These are phyloP conservation scores for Sphagnum fallax DNA, from an alignment of 228 moss, liverwort and hornwort genomes.

Conservation along the genomic window DNA sequence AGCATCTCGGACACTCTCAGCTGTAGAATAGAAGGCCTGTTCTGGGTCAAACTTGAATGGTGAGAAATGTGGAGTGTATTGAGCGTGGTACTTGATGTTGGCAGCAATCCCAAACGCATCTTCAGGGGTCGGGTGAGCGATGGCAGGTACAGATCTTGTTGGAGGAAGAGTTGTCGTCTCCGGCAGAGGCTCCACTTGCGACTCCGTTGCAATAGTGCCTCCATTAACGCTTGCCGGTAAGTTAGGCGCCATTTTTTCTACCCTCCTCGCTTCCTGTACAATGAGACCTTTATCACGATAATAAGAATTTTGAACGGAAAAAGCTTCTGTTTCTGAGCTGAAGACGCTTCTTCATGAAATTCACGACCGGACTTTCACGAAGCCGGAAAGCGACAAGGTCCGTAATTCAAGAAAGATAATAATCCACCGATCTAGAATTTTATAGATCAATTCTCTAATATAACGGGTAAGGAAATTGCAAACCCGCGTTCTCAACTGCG, in stretches of 20 bases:
- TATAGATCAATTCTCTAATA: no score
- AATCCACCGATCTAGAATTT: no score
- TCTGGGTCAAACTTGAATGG: conserved; percentile 42
- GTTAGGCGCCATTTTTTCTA: not conserved
- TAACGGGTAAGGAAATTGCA: no score
- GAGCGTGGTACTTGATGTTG: conserved; percentile 43
- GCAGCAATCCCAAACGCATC: conserved; percentile 43
- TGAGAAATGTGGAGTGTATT: conserved; percentile 36
- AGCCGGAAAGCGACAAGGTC: no score
- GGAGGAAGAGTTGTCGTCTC: not conserved
- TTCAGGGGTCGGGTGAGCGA: conserved; percentile 44
- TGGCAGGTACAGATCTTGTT: conserved; percentile 17
- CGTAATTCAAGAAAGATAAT: no score
- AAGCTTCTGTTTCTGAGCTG: no score
- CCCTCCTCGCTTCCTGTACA: no score
- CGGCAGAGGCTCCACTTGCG: not conserved
- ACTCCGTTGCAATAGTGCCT: not conserved
- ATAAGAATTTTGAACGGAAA: no score
- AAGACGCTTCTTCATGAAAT: no score
- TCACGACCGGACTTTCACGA: no score
- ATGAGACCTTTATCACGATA: no score
- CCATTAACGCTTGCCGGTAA: not conserved
- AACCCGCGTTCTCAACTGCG: no score
- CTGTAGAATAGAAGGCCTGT: conserved; percentile 43
- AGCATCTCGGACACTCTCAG: conserved; percentile 40